Evolutionary conservation across 139 green algal species (phyloP).

Genomic region (Chlorella sorokiniana): DNA sequence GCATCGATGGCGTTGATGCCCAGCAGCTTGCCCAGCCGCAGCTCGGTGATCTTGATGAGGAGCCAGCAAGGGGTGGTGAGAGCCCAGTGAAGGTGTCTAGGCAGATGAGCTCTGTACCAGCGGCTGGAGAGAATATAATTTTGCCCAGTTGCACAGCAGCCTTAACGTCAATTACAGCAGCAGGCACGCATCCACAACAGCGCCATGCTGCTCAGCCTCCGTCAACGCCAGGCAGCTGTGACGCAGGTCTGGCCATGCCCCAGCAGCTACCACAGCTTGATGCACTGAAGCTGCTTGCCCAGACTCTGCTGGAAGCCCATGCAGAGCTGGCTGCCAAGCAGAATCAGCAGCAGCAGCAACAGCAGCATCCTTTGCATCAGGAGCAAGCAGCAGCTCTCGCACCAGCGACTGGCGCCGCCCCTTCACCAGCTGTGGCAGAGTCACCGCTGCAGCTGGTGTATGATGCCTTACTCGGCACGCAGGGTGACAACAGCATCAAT

Average conservation of each 20-base stretch:
- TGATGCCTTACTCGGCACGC: not conserved
- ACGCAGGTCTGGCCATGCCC: not conserved
- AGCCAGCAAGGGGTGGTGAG: not conserved
- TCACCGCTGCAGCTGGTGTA: too few species aligned
- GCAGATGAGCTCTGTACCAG: conserved; percentile 2
- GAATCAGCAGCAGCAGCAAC: conserved; percentile 8
- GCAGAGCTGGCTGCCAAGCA: conserved; percentile 6
- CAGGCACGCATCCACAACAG: too few species aligned
- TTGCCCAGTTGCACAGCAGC: too few species aligned
- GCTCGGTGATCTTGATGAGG: not conserved
- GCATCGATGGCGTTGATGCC: too few species aligned
- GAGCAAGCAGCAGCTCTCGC: not conserved
- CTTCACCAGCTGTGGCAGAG: too few species aligned
- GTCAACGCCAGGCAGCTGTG: too few species aligned
- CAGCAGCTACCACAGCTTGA: conserved; percentile 9
- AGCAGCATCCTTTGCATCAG: not conserved
- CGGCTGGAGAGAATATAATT: too few species aligned
- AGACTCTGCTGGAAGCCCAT: conserved; percentile 24
- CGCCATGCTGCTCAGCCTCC: too few species aligned
- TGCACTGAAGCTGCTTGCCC: not conserved
- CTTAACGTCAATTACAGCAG: too few species aligned
- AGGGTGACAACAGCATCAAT: not conserved
- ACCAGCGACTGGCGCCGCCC: too few species aligned
- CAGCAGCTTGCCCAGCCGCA: too few species aligned
- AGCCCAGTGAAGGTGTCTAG: not conserved